phyloP scores from a whole-genome alignment of 208 protist species.

The Trichomonas tenax region DNA sequence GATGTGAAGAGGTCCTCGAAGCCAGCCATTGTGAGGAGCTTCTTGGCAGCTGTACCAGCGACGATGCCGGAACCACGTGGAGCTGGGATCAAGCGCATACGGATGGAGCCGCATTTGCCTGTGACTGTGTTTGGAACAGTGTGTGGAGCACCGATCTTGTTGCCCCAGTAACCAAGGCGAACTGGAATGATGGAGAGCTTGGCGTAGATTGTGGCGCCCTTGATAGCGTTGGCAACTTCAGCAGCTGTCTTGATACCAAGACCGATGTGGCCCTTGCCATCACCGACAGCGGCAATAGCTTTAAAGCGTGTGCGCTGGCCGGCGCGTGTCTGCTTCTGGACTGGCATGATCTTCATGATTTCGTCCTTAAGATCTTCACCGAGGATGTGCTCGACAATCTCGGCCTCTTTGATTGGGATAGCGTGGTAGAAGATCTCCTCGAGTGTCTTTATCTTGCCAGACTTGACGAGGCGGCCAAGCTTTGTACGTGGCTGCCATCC shows the following conservation, averaged over 20 bases:
- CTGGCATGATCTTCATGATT: conserved; percentile 95
- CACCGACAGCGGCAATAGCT: conserved; percentile 94
- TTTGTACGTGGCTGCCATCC: conserved; percentile 96
- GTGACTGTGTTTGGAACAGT: conserved; percentile 94
- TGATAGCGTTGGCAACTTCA: too few species aligned
- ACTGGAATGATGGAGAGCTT: too few species aligned
- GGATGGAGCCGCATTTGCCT: conserved; percentile 95
- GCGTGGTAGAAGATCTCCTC: conserved; percentile 98
- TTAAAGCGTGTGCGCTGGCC: conserved; percentile 99
- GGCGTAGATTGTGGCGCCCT: too few species aligned
- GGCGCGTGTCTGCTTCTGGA: conserved; percentile 98
- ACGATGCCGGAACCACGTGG: conserved; percentile 97
- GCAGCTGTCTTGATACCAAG: too few species aligned
- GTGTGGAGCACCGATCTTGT: conserved; percentile 89
- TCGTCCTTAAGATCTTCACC: too few species aligned
- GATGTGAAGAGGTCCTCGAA: too few species aligned
- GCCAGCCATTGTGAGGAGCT: too few species aligned
- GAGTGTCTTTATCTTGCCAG: conserved; percentile 76
- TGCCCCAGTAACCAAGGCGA: too few species aligned
- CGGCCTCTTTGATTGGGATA: conserved; percentile 97
- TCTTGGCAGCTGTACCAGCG: conserved; percentile 80
- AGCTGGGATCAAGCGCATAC: conserved; percentile 87
- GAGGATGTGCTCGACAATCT: conserved; percentile 96
- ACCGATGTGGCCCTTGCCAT: conserved; percentile 83
- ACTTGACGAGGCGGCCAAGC: conserved; percentile 80